A percentile compares a stretch with the other conserved stretches of the same genome.
Evolutionary conservation across 768 basidiomycete species (phyloP).

Genomic region (Suillus tomentosus): DNA sequence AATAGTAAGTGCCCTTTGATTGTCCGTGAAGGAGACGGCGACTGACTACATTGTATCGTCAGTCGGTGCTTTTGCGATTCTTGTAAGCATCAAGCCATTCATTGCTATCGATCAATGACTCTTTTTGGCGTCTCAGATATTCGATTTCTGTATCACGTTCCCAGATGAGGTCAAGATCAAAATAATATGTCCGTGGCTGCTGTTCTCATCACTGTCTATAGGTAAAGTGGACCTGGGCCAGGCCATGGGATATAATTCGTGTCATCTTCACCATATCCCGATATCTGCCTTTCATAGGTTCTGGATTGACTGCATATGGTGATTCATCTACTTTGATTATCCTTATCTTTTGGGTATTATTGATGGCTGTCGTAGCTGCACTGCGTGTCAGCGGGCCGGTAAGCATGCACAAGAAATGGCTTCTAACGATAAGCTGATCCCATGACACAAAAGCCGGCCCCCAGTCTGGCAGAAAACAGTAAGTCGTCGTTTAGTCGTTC

Average conservation of each 20-base stretch:
- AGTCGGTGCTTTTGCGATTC: constrained; percentile 23
- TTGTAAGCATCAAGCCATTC: constrained; percentile 12
- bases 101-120: not conserved
- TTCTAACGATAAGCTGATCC: constrained; percentile 10
- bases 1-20: constrained; percentile 13
- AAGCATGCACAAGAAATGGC: no score
- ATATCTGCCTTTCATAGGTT: constrained; percentile 23
- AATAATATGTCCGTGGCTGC: no score
- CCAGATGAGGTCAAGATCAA: constrained; percentile 10
- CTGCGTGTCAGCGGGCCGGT: constrained; percentile 10
- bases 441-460: constrained; percentile 5
- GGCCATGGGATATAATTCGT: constrained; percentile 20
- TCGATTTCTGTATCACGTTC: constrained; percentile 16
- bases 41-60: not conserved
- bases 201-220: constrained; percentile 2
- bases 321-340: constrained; percentile 4
- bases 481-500: not conserved
- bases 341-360: not conserved
- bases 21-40: not conserved
- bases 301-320: constrained; percentile 19
- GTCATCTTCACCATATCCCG: constrained; percentile 21
- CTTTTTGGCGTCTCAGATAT: constrained; percentile 9
- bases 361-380: constrained; percentile 2
- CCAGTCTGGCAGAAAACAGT: constrained; percentile 14
- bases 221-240: constrained; percentile 24